These are phyloP conservation scores for Paspalum vaginatum DNA, from an alignment of 176 grass and related monocot genomes.

Conservation along the genomic window DNA sequence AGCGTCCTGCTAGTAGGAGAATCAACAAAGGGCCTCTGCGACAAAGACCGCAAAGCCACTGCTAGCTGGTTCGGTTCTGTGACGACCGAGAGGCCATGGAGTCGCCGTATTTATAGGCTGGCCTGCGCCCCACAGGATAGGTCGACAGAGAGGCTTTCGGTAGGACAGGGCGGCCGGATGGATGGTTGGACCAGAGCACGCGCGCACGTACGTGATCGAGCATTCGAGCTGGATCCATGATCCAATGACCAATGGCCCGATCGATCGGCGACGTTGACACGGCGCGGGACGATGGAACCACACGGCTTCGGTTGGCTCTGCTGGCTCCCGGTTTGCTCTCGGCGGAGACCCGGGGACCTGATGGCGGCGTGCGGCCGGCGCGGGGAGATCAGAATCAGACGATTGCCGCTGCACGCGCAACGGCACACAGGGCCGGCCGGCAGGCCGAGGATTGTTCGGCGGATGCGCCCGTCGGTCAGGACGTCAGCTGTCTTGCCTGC, in stretches of 20 bases:
- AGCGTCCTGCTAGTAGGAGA: no score
- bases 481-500: conserved; percentile 28
- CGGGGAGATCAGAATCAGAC: no score
- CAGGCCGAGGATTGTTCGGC: neutral
- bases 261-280: neutral
- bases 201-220: neutral
- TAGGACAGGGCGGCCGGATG: neutral
- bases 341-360: neutral
- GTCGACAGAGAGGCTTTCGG: neutral
- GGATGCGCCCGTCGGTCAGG: conserved; percentile 7
- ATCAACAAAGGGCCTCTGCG: no score
- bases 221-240: conserved; percentile 29
- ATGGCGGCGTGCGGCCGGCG: neutral
- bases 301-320: neutral
- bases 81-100: neutral
- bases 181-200: conserved; percentile 46
- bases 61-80: neutral
- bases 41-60: no score
- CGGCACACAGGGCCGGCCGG: neutral
- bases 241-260: neutral
- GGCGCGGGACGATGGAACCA: neutral
- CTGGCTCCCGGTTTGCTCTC: no score
- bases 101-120: conserved; percentile 30
- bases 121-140: neutral
- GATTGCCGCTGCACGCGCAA: neutral